Evolutionary conservation across 108 stramenopile species (phyloP), one percentile per base, ranked within the genome.

Genomic region (Cyclotella choctawhatcheeana): DNA sequence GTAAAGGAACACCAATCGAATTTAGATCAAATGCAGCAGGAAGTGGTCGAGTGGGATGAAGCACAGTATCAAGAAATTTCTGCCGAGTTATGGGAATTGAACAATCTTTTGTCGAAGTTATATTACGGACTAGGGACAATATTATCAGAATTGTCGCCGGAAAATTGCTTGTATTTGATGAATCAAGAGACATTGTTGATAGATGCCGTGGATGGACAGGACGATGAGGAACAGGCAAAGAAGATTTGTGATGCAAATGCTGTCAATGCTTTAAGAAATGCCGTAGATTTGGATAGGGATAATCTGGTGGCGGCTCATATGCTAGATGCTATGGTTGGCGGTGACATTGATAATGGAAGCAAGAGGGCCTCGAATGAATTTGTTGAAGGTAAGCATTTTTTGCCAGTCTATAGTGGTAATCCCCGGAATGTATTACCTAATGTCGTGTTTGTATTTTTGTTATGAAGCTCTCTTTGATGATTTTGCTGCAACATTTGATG

Each of bases 401-500:
- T n/a, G n/a, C n/a, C n/a, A n/a, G n/a, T n/a, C n/a, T n/a, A n/a
- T n/a, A n/a, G n/a, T n/a, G n/a, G n/a, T n/a, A n/a, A n/a, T n/a
- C n/a, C n/a, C n/a, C n/a, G n/a, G n/a, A n/a, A n/a, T n/a, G n/a
- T n/a, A n/a, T n/a, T n/a, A n/a, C n/a, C n/a, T n/a, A n/a, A n/a
- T n/a, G n/a, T n/a, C n/a, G n/a, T n/a, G n/a, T n/a, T n/a, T n/a
- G n/a, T n/a, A n/a, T n/a, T n/a, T n/a, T n/a, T n/a, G n/a, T n/a
- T n/a, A n/a, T n/a, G n/a, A n/a, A 22, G 88, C 86, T 25, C 58
- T 91, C 13, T 91, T 91, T 75, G 90, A 91, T 74, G 82, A 84
- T 67, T 91, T 91, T 81, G 90, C 90, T 0, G 82, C 86, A 40
- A 84, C 86, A 12, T 91, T 91, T 76, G 90, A 91, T 64, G 84